Percentiles rank a stretch among this genome's conserved stretches.
Conservation (phyloP, 2,329 filamentous ascomycete species). For the Grosmannia huntii region DNA sequence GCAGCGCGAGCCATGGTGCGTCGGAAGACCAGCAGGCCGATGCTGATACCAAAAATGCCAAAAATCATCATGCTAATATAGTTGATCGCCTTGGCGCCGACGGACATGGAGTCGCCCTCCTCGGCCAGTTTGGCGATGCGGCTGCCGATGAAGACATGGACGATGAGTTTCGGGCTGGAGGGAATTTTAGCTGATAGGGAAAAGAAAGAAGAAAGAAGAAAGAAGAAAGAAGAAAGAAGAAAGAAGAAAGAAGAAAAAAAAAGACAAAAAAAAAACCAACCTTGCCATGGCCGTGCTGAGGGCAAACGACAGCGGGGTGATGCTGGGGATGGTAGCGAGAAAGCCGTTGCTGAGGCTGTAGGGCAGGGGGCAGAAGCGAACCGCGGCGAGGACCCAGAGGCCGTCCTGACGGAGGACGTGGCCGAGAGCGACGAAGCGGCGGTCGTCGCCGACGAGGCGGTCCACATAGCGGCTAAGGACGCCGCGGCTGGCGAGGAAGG, state of each 20-base stretch:
- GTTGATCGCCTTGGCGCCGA: conserved; percentile 65
- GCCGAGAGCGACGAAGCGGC: conserved; percentile 75
- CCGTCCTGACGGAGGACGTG: conserved; percentile 86
- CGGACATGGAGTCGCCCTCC: conserved; percentile 69
- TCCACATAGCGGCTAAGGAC: conserved; percentile 69
- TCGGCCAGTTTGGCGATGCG: conserved; percentile 75
- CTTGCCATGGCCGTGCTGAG: conserved; percentile 69
- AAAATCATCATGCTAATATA: conserved; percentile 70
- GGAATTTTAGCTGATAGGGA: too few relatives aligned
- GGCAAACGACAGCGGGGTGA: conserved; percentile 62
- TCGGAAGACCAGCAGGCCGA: conserved; percentile 77
- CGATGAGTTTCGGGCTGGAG: conserved; percentile 65
- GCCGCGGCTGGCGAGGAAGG: conserved; percentile 71
- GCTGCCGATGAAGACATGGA: conserved; percentile 86
- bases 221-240: background rate
- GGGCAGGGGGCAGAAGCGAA: conserved; percentile 81
- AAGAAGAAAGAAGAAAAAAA: background rate
- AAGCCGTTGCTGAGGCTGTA: conserved; percentile 92
- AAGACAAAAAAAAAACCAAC: conserved; percentile 19
- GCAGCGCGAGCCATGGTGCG: conserved; percentile 51
- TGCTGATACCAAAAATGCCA: conserved; percentile 55
- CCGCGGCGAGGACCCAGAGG: conserved; percentile 77
- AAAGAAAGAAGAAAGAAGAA: background rate
- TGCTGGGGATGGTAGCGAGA: conserved; percentile 82
- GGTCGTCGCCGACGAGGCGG: conserved; percentile 67